Evolutionary conservation across 116 monocot genomes (phyloP).

Genomic region (Cymodocea nodosa): DNA sequence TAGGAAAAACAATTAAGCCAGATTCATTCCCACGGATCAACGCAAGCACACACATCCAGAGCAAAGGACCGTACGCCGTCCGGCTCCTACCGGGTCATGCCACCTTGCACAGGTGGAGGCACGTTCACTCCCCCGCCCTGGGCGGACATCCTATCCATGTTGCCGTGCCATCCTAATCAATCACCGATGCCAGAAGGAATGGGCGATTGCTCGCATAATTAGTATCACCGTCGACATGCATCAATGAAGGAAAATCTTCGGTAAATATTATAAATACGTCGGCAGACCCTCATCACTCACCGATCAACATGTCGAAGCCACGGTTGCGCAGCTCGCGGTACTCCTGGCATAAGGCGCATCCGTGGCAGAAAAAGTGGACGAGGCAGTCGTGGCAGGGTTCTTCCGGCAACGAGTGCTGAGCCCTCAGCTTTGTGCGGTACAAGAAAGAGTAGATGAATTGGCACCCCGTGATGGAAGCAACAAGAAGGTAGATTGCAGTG

Average conservation of each 20-base stretch:
- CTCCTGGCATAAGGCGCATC: conserved; percentile 11
- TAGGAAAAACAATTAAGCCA: no score
- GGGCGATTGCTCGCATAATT: no score
- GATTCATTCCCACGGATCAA: no score
- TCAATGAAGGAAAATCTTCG: no score
- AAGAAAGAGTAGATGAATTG: conserved; percentile 4
- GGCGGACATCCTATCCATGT: neutral
- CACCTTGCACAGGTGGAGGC: conserved; percentile 3
- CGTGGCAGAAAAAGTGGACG: conserved; percentile 11
- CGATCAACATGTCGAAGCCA: conserved; percentile 14
- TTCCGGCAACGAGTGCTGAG: conserved; percentile 7
- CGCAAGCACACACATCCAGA: no score
- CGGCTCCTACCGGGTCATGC: conserved; percentile 2
- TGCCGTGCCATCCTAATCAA: neutral
- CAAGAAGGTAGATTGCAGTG: conserved; percentile 2
- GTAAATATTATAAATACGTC: no score
- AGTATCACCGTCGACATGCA: neutral
- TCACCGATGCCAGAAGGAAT: no score
- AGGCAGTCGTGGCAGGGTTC: conserved; percentile 6
- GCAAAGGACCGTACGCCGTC: no score
- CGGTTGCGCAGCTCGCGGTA: conserved; percentile 8
- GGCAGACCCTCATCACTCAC: no score
- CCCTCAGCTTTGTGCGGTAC: conserved; percentile 9
- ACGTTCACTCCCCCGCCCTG: no score
- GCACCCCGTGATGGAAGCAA: conserved; percentile 1